These are phyloP conservation scores for Mycena haematopus DNA, from an alignment of 768 basidiomycete genomes.

Conservation along the genomic window DNA sequence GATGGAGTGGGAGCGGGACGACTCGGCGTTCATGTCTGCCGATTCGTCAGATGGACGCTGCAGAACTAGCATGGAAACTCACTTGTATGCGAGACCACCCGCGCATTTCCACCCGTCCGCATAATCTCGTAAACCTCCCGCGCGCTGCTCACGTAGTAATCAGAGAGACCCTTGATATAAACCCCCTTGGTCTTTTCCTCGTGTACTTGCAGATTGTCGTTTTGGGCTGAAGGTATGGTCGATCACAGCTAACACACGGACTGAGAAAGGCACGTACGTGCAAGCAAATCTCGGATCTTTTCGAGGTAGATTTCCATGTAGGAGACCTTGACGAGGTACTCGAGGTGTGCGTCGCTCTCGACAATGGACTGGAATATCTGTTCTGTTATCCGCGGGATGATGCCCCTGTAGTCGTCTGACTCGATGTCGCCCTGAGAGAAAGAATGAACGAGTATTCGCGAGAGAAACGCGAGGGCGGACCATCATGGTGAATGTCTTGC, in stretches of 20 bases:
- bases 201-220: conserved; percentile 97
- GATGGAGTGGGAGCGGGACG: conserved; percentile 98
- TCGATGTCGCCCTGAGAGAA: conserved; percentile 90
- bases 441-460: conserved; percentile 24
- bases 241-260: conserved; percentile 17
- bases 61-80: conserved; percentile 37
- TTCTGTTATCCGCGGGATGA: conserved; percentile 97
- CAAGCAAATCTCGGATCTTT: conserved; percentile 91
- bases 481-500: conserved; percentile 99
- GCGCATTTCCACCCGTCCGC: conserved; percentile 91
- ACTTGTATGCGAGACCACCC: conserved; percentile 96
- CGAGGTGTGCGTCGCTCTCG: conserved; percentile 91
- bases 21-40: conserved; percentile 99
- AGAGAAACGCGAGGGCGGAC: conserved; percentile 44
- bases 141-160: conserved; percentile 97
- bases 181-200: conserved; percentile 98
- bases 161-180: conserved; percentile 96
- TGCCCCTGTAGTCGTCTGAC: conserved; percentile 89
- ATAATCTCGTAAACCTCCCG: conserved; percentile 98
- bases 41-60: background rate
- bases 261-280: conserved; percentile 69
- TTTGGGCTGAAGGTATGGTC: conserved; percentile 67
- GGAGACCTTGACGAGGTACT: conserved; percentile 98
- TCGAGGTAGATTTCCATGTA: conserved; percentile 99
- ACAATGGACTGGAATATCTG: conserved; percentile 99